Evolutionary conservation across 1,139 yeast genomes (phyloP).

Genomic region (Candida tetrigidarum): DNA sequence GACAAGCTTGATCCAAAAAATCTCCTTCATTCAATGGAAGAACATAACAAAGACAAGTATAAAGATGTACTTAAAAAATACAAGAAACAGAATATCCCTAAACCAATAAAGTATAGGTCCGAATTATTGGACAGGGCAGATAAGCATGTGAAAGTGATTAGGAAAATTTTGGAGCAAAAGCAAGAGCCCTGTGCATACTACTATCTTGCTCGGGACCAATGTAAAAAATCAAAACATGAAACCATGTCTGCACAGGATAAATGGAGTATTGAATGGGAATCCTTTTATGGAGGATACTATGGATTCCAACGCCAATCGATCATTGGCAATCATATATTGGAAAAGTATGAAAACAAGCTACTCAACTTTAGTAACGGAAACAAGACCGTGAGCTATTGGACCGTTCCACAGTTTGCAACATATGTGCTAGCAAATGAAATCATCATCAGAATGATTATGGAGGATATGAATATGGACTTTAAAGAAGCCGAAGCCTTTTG

Average conservation of each 20-base stretch:
- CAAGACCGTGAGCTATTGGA: conserved; percentile 63
- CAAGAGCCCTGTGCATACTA: conserved; percentile 50
- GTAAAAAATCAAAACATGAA: conserved; percentile 39
- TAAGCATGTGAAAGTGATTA: conserved; percentile 36
- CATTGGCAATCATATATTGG: conserved; percentile 44
- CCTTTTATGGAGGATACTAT: conserved; percentile 62
- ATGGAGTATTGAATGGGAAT: conserved; percentile 47
- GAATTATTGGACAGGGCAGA: conserved; percentile 28
- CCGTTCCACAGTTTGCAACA: conserved; percentile 54
- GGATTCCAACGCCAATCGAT: conserved; percentile 61
- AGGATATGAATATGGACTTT: conserved; percentile 43
- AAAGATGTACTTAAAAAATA: conserved; percentile 25
- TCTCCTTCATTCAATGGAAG: conserved; percentile 15
- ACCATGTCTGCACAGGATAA: conserved; percentile 54
- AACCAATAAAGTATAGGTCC: conserved; percentile 29
- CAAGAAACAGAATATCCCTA: conserved; percentile 27
- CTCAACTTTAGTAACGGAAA: conserved; percentile 30
- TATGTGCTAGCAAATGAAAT: conserved; percentile 70
- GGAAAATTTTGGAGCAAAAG: conserved; percentile 48
- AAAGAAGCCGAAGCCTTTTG: conserved; percentile 51
- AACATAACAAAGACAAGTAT: conserved; percentile 20
- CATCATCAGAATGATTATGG: conserved; percentile 52
- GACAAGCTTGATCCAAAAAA: conserved; percentile 10
- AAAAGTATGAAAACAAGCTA: conserved; percentile 32
- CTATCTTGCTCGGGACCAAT: conserved; percentile 46